Base-by-base conservation (phyloP, 1,139 yeast species). In the Kurtzmaniella quercitrusa region DNA sequence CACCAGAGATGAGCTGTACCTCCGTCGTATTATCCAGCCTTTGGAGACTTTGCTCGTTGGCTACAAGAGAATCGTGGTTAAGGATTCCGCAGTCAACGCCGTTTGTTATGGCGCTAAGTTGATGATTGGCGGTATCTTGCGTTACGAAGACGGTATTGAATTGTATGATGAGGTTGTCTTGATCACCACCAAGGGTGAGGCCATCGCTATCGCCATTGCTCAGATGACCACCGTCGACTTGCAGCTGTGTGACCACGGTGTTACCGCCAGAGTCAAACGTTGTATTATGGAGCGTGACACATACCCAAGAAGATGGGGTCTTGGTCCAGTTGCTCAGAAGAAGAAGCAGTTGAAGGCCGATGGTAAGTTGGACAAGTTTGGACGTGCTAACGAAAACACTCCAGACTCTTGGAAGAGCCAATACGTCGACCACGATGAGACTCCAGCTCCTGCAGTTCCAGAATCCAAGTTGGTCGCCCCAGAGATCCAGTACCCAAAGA, bases 221-320 rank as follows among this genome's bases (percentile, higher is more conserved):
- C 98, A 93, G 73, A 93, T 93, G 98, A 86, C 98, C 49, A 89
- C 98, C 48, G 98, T 90, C 50, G 98, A 93, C 65, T 79, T 93
- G 59, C 93, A 96, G 52, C 75, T 95, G 37, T 91, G 98, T 71
- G 98, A 93, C 68, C 98, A 93, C 67, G 98, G 98, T 59, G 91
- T 91, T 52, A 98, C 93, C 60, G 97, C 98, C 54, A 90, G 89
- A 75, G 95, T 93, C 63, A 93, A 93, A 81, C 88, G 98, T 76
- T 91, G 98, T 76, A 93, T 93, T 59, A 93, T 93, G 98, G 98
- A 93, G 75, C 85, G 98, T 75, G 98, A 93, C 68, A 82, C 95
- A 45, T 93, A 93, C 70, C 98, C 98, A 72, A 87, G 98, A 80
- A 85, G 98, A 80, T 93, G 98, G 98, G 98, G 98, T 51, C 75